A percentile compares a stretch with the other conserved stretches of the same genome.
Conservation (phyloP, 352 stramenopile genomes). For the Blastocystis sp. region DNA sequence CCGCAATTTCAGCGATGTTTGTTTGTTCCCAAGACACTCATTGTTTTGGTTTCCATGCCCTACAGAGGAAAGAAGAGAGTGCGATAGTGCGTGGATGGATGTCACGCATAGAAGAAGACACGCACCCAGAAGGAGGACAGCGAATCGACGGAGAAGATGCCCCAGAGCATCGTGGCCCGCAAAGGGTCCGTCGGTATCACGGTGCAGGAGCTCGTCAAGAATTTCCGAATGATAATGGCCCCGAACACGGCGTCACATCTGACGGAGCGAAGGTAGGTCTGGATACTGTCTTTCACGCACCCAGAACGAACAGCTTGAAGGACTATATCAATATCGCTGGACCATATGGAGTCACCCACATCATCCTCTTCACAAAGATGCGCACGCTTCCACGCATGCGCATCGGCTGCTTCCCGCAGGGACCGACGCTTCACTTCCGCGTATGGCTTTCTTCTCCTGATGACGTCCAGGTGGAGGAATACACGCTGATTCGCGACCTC, state of each 20-base stretch:
- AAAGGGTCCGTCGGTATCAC: slow-evolving; percentile 70
- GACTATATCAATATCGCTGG: slow-evolving; percentile 79
- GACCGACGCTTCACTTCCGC: slow-evolving; percentile 72
- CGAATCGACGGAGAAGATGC: slow-evolving; percentile 68
- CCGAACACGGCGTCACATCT: slow-evolving; percentile 85
- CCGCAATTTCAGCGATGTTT: background rate
- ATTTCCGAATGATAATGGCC: slow-evolving; percentile 82
- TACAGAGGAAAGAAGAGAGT: background rate
- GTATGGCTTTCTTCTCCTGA: background rate
- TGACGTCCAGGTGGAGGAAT: slow-evolving; percentile 61
- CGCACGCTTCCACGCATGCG: slow-evolving; percentile 79
- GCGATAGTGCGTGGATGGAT: background rate
- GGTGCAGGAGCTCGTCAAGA: slow-evolving; percentile 75
- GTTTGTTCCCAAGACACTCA: background rate
- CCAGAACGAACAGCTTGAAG: slow-evolving; percentile 68
- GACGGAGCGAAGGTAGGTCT: slow-evolving; percentile 66
- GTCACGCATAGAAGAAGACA: slow-evolving; percentile 45
- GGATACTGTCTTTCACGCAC: slow-evolving; percentile 63
- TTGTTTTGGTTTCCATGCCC: background rate
- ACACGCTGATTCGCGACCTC: slow-evolving; percentile 40
- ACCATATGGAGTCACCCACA: slow-evolving; percentile 86
- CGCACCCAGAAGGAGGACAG: slow-evolving; percentile 5
- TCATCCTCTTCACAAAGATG: slow-evolving; percentile 85
- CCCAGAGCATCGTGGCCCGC: slow-evolving; percentile 79
- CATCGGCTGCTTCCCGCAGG: slow-evolving; percentile 80